Evolutionary conservation across 225 moss, liverwort and hornwort species (phyloP).

Genomic region (Pseudoscleropodium purum): DNA sequence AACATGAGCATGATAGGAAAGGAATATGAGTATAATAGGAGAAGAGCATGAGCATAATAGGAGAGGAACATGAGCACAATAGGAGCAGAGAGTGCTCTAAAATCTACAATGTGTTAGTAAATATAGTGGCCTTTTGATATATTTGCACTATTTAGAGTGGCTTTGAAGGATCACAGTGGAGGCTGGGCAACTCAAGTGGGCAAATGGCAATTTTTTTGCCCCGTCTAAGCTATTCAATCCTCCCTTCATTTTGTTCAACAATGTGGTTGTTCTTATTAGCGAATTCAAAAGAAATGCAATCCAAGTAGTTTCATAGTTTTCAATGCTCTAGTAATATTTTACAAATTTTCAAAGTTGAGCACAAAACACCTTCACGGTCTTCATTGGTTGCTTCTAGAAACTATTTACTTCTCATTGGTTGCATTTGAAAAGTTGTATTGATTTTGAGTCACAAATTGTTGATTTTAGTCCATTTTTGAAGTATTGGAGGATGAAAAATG

Average conservation of each 20-base stretch:
- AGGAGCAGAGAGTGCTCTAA: rapidly evolving
- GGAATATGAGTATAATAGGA: no score
- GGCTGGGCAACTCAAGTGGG: rapidly evolving
- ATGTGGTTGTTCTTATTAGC: not conserved
- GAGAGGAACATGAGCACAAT: no score
- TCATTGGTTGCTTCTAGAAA: not conserved
- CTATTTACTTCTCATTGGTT: not conserved
- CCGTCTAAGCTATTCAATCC: rapidly evolving
- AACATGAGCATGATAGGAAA: no score
- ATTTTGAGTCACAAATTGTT: not conserved
- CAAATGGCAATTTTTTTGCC: not conserved
- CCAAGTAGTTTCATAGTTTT: not conserved
- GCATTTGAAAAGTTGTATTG: not conserved
- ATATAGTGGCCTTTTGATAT: rapidly evolving
- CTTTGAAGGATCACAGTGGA: rapidly evolving
- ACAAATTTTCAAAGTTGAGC: not conserved
- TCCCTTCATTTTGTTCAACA: no score
- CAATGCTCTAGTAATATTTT: not conserved
- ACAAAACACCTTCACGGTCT: not conserved
- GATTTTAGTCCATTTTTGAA: not conserved
- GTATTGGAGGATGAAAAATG: not conserved
- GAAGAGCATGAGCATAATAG: no score
- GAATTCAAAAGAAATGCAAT: rapidly evolving
- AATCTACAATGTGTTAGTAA: not conserved
- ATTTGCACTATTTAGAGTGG: not conserved